These are phyloP conservation scores for Staphylotrichum longicolle DNA, from an alignment of 495 filamentous ascomycete species.

Conservation along the genomic window DNA sequence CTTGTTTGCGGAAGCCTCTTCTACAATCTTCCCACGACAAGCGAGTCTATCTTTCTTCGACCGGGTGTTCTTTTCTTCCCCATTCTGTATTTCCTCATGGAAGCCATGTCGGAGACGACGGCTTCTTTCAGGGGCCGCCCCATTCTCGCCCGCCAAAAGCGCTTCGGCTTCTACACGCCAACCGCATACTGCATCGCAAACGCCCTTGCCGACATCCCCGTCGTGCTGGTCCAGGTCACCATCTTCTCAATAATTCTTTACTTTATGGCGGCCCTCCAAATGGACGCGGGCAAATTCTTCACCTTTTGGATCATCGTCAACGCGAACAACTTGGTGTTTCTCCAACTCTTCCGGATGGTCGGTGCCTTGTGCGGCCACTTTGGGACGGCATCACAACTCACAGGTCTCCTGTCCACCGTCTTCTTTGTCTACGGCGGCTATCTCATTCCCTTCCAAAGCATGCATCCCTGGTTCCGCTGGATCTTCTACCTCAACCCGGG, in stretches of 20 bases:
- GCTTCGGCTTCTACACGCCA: constrained; percentile 62
- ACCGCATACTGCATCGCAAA: constrained; percentile 57
- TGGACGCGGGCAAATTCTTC: constrained; percentile 58
- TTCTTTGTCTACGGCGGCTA: constrained; percentile 69
- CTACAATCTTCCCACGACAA: constrained; percentile 5
- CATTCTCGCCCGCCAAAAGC: constrained; percentile 63
- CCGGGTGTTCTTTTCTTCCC: constrained; percentile 45
- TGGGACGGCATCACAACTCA: constrained; percentile 49
- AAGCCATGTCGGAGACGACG: constrained; percentile 21
- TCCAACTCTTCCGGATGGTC: constrained; percentile 66
- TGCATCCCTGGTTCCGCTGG: constrained; percentile 82
- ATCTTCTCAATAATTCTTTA: constrained; percentile 57
- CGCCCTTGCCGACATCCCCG: constrained; percentile 57
- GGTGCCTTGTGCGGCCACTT: constrained; percentile 61
- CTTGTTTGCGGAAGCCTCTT: constrained; percentile 11
- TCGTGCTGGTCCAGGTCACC: constrained; percentile 48
- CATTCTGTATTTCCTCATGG: constrained; percentile 33
- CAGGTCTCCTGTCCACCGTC: constrained; percentile 3
- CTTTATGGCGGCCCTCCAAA: constrained; percentile 53
- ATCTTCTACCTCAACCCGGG: constrained; percentile 76
- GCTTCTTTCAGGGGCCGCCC: constrained; percentile 37
- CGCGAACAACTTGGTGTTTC: constrained; percentile 55
- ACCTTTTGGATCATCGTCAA: constrained; percentile 58
- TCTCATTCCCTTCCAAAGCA: constrained; percentile 64
- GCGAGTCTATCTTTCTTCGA: not conserved